phyloP scores from a whole-genome alignment of 257 asterid genomes.

The Capsicum chinense region DNA sequence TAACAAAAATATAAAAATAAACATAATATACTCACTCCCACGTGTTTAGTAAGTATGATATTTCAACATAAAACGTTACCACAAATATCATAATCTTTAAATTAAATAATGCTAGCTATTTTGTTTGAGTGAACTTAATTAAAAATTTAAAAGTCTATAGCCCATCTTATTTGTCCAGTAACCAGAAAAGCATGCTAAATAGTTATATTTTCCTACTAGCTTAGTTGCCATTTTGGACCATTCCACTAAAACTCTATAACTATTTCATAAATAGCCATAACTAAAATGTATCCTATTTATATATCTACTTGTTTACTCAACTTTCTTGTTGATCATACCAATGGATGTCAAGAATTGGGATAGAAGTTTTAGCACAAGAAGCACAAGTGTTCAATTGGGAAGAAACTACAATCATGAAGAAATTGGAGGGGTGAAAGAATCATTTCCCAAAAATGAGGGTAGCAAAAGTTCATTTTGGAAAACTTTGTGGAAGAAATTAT shows the following conservation, averaged over 20 bases:
- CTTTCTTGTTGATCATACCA: not conserved
- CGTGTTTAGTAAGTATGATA: not conserved
- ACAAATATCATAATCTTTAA: not conserved
- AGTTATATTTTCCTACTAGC: conserved; percentile 11
- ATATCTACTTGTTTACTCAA: not conserved
- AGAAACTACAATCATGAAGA: not conserved
- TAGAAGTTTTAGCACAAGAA: conserved; percentile 30
- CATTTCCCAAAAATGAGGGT: not conserved
- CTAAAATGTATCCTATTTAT: too few species aligned
- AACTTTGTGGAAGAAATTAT: conserved; percentile 34
- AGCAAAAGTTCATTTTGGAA: conserved; percentile 31
- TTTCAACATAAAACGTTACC: not conserved
- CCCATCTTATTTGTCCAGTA: not conserved
- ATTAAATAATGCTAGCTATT: not conserved
- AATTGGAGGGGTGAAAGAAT: not conserved
- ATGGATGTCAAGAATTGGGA: conserved; percentile 39
- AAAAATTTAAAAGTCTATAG: not conserved
- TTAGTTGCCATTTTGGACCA: conserved; percentile 22
- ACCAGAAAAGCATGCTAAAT: conserved; percentile 2
- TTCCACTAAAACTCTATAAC: not conserved
- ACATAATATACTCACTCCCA: not conserved
- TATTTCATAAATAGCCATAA: not conserved
- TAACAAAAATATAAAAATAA: too few species aligned
- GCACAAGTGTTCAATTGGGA: conserved; percentile 33
- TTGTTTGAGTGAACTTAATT: not conserved